Conservation (phyloP, 768 basidiomycete species). For the Xerocomus spinulosus region DNA sequence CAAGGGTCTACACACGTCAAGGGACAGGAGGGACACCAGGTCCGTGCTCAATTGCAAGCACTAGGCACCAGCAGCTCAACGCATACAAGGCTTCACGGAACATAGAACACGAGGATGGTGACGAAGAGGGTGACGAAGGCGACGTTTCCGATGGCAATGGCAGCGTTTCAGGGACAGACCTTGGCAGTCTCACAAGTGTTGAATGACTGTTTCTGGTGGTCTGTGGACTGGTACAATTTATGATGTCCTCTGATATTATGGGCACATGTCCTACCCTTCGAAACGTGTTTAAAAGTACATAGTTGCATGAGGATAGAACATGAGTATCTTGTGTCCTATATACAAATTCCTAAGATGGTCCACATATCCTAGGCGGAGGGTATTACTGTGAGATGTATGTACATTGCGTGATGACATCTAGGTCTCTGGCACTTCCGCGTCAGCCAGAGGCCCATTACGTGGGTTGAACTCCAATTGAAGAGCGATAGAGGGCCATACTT, state of each 20-base stretch:
- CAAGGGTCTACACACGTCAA: slow-evolving; percentile 30
- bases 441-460: slow-evolving; percentile 22
- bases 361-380: slow-evolving; percentile 4
- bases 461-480: slow-evolving; percentile 59
- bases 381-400: slow-evolving; percentile 5
- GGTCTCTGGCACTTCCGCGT: slow-evolving; percentile 17
- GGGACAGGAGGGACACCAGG: slow-evolving; percentile 26
- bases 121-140: slow-evolving; percentile 20
- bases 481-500: slow-evolving; percentile 67
- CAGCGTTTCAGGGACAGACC: slow-evolving; percentile 40
- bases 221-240: background rate
- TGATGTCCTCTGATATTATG: no score
- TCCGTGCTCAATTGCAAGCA: slow-evolving; percentile 20
- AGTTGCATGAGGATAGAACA: no score
- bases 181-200: slow-evolving; percentile 50
- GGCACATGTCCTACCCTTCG: no score
- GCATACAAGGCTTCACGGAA: slow-evolving; percentile 15
- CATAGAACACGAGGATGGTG: slow-evolving; percentile 9
- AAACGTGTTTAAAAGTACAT: no score
- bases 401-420: slow-evolving; percentile 2
- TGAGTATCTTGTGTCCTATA: slow-evolving; percentile 3
- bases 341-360: slow-evolving; percentile 7
- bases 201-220: slow-evolving; percentile 28
- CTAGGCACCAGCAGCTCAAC: slow-evolving; percentile 19
- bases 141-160: slow-evolving; percentile 36